These are phyloP conservation scores for Meyerozyma smithsonii DNA, from an alignment of 1,139 yeast genomes.

Conservation along the genomic window DNA sequence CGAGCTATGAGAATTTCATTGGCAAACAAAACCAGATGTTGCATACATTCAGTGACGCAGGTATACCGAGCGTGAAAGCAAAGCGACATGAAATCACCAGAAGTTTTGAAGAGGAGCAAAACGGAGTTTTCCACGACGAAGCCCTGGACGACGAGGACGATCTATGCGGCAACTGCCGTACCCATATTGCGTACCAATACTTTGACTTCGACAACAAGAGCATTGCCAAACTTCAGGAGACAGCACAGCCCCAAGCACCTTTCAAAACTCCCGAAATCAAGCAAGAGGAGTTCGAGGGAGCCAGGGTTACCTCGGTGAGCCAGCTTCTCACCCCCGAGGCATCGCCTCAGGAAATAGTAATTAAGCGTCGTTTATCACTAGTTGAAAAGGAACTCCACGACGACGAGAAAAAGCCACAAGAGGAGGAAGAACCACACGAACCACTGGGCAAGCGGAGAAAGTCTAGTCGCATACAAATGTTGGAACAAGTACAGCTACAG, in stretches of 20 bases:
- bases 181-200: constrained; percentile 35
- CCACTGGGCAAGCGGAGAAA: constrained; percentile 2
- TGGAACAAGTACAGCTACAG: constrained; percentile 7
- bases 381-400: constrained; percentile 7
- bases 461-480: constrained; percentile 2
- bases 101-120: constrained; percentile 16
- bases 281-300: constrained; percentile 4
- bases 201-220: constrained; percentile 25
- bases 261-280: constrained; percentile 5
- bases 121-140: constrained; percentile 12
- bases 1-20: constrained; percentile 22
- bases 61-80: constrained; percentile 9
- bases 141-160: constrained; percentile 29
- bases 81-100: constrained; percentile 13
- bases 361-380: constrained; percentile 1
- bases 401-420: too few species aligned
- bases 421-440: too few species aligned
- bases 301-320: constrained; percentile 12
- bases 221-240: constrained; percentile 4
- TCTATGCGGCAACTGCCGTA: constrained; percentile 37
- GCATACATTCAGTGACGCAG: constrained; percentile 10
- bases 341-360: constrained; percentile 23
- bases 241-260: constrained; percentile 1
- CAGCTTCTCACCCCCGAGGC: constrained; percentile 36
- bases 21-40: constrained; percentile 12